Conservation (phyloP, 331 rosid genomes). For the Malus hybrid region DNA sequence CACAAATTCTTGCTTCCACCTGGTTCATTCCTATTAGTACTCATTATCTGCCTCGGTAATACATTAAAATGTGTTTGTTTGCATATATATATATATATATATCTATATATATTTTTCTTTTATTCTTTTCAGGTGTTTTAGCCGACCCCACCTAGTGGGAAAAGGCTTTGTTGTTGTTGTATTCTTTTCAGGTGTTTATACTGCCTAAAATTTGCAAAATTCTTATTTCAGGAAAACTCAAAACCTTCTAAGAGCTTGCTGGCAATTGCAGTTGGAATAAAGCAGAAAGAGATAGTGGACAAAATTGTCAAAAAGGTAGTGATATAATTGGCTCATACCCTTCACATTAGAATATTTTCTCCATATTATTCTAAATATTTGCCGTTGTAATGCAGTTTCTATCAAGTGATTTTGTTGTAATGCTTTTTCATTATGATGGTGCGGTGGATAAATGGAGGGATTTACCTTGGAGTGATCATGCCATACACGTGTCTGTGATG, state of each 20-base stretch:
- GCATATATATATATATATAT: too few species aligned
- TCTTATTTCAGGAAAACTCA: slow-evolving; percentile 32
- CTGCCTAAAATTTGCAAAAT: not conserved
- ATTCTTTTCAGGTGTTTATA: not conserved
- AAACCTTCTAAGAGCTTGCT: slow-evolving; percentile 54
- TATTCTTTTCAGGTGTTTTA: not conserved
- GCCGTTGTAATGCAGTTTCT: slow-evolving; percentile 29
- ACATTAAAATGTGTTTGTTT: not conserved
- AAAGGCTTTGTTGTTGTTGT: too few species aligned
- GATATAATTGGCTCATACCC: not conserved
- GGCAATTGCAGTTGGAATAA: slow-evolving; percentile 83
- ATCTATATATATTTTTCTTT: not conserved
- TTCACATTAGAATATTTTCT: not conserved
- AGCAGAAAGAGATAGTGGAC: slow-evolving; percentile 65
- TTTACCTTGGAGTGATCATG: slow-evolving; percentile 32
- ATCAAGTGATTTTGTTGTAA: slow-evolving; percentile 27
- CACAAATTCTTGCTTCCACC: not conserved
- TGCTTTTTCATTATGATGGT: slow-evolving; percentile 57
- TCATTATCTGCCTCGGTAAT: not conserved
- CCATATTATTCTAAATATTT: not conserved
- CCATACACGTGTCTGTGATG: slow-evolving; percentile 38
- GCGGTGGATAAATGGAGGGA: slow-evolving; percentile 43
- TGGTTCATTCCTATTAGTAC: not conserved
- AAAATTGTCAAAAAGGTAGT: slow-evolving; percentile 68
- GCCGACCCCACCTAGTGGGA: too few species aligned